These are phyloP conservation scores for Exobasidium cylindrosporum DNA, from an alignment of 1,284 basidiomycete species.

Conservation along the genomic window DNA sequence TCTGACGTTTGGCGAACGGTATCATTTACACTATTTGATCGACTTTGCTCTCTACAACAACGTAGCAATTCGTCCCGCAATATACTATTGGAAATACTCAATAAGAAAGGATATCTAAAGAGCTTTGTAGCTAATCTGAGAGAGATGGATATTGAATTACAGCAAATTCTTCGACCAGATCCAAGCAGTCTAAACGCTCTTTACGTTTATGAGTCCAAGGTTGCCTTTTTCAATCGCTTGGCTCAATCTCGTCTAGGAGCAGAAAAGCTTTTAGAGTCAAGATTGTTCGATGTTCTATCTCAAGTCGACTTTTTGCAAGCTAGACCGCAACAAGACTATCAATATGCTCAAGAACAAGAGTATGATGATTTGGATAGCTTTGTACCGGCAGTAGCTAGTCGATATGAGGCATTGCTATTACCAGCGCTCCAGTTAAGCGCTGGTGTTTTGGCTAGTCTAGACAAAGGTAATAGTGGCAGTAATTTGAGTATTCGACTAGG, in stretches of 20 bases:
- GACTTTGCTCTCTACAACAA: constrained; percentile 61
- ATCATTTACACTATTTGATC: constrained; percentile 79
- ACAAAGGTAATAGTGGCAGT: neutral
- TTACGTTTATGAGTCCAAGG: constrained; percentile 92
- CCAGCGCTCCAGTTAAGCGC: constrained; percentile 77
- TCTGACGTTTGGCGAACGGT: constrained; percentile 95
- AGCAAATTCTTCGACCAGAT: constrained; percentile 78
- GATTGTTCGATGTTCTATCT: constrained; percentile 73
- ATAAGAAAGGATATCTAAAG: constrained; percentile 73
- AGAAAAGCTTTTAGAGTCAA: constrained; percentile 77
- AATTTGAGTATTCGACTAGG: neutral
- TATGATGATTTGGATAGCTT: constrained; percentile 80
- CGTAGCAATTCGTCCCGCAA: constrained; percentile 19
- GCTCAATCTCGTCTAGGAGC: constrained; percentile 77
- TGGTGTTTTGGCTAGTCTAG: constrained; percentile 26
- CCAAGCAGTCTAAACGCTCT: constrained; percentile 88
- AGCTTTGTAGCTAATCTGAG: constrained; percentile 81
- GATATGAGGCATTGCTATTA: constrained; percentile 82
- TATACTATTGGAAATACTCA: constrained; percentile 65
- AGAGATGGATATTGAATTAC: constrained; percentile 75
- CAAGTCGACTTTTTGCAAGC: constrained; percentile 84
- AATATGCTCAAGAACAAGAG: constrained; percentile 59
- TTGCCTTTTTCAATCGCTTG: constrained; percentile 80
- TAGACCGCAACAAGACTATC: constrained; percentile 69
- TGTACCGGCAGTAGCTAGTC: constrained; percentile 77